A percentile compares a stretch with the other conserved stretches of the same genome.
Conservation (phyloP, 2,329 filamentous ascomycete genomes). For the Fusarium paranaense region DNA sequence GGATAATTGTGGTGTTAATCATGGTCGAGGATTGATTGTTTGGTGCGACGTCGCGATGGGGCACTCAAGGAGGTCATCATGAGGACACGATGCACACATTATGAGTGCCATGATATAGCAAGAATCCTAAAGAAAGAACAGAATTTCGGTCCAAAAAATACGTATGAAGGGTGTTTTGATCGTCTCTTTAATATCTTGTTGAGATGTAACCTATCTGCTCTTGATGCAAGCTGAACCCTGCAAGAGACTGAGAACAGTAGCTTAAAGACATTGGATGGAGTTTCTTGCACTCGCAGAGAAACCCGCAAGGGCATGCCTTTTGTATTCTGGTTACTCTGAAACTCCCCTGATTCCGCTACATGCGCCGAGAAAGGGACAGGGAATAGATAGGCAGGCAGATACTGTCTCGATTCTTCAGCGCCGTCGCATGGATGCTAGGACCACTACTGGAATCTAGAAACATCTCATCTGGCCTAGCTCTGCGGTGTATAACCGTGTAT, state of each 20-base stretch:
- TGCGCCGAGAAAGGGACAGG: neutral
- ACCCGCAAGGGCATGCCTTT: constrained; percentile 26
- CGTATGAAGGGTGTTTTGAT: neutral
- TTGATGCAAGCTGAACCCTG: neutral
- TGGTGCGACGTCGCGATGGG: neutral
- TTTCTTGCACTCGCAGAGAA: constrained; percentile 33
- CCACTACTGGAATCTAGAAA: too few relatives aligned
- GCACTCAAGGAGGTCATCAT: neutral
- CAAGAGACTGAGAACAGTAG: constrained; percentile 20
- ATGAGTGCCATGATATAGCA: neutral
- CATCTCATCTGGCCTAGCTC: too few relatives aligned
- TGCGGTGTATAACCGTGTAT: too few relatives aligned
- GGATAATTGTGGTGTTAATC: neutral
- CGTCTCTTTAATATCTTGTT: neutral
- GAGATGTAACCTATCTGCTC: neutral
- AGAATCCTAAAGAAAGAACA: neutral
- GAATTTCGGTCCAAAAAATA: neutral
- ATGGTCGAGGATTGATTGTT: neutral
- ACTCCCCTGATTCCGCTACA: neutral
- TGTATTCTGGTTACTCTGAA: neutral
- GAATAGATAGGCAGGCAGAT: neutral
- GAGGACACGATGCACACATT: too few relatives aligned
- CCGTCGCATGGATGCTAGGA: neutral
- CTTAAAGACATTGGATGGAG: constrained; percentile 38
- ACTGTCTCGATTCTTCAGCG: neutral